Base-by-base conservation (phyloP, 345 rosid species). In the Acer campestre region DNA sequence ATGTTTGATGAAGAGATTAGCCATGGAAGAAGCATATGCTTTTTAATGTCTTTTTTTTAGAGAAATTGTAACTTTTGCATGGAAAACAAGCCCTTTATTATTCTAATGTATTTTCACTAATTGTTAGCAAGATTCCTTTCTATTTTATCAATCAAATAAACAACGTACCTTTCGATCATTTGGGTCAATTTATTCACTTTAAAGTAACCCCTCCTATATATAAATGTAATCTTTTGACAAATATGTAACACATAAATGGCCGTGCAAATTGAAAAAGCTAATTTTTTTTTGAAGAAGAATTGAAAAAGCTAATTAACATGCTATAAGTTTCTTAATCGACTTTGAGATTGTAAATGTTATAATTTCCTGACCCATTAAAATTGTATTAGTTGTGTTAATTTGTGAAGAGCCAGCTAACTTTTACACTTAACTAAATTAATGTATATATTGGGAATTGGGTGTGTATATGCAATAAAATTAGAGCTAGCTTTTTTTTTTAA, bases 51-150 rank as follows among this genome's bases (percentile, higher is more conserved):
- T 80, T 42, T 42, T 80, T 59, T 77, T 10, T 76, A 2, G 56
- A 75, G 75, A 80, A 68, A 69, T 73, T 31, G 62, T 49, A 77
- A 74, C 84, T 80, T 89, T 89, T 87, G 89, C 89, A 84, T 86
- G 89, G 79, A 82, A 85, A 81, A 70, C 67, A 48, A 85, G 76
- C 20, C 74, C 67, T 55, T 64, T 64, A 70, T 77, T 78, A 53
- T 20, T 84, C 74, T 72, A 78, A 48, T 69, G 67, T 59, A 20
- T 23, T 74, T 64, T 63, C 62, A 70, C 79, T 23, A 59, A 82
- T 46, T 46, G 46, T 1, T 49, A 11, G n/a, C n/a, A 62, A 75
- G 68, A 49, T 75, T 78, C 70, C 79, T 77, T 81, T 59, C 56
- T 74, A 35, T 42, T 81, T 71, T 58, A 77, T 67, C 78, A 67